A percentile compares a stretch with the other conserved stretches of the same genome.
Evolutionary conservation across 805 yeast genomes (phyloP).

Genomic region (Candida glaebosa): DNA sequence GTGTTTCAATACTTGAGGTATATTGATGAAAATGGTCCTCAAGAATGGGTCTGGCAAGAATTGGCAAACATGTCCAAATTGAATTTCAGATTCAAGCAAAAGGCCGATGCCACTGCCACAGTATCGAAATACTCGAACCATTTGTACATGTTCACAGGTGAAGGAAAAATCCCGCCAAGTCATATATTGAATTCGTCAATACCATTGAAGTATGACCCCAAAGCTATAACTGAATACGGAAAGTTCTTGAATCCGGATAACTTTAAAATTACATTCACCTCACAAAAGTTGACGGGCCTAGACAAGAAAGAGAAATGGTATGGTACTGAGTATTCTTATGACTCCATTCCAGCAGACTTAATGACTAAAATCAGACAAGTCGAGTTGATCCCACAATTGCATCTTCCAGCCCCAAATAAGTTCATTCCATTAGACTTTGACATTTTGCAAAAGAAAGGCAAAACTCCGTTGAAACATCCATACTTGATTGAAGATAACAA

Average conservation of each 20-base stretch:
- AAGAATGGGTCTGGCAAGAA: constrained; percentile 80
- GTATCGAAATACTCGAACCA: constrained; percentile 64
- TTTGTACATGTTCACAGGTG: constrained; percentile 46
- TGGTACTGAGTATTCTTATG: constrained; percentile 71
- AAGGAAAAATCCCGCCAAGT: constrained; percentile 55
- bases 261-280: constrained; percentile 56
- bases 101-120: constrained; percentile 65
- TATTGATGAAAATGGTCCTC: constrained; percentile 54
- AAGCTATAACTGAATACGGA: constrained; percentile 48
- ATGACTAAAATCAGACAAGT: constrained; percentile 24
- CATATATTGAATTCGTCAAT: constrained; percentile 56
- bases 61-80: constrained; percentile 62
- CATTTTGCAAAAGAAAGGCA: constrained; percentile 41
- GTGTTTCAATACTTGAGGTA: constrained; percentile 73
- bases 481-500: constrained; percentile 51
- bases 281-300: constrained; percentile 44
- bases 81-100: constrained; percentile 78
- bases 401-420: constrained; percentile 69
- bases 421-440: constrained; percentile 79
- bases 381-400: constrained; percentile 33
- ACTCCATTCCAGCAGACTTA: constrained; percentile 41
- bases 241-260: constrained; percentile 53
- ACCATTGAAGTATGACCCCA: constrained; percentile 56
- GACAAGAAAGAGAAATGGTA: constrained; percentile 75
- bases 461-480: constrained; percentile 51